Evolutionary conservation across 1,284 basidiomycete species (phyloP), one percentile per base, ranked within the genome.

Genomic region (Bondarzewia mesenterica): DNA sequence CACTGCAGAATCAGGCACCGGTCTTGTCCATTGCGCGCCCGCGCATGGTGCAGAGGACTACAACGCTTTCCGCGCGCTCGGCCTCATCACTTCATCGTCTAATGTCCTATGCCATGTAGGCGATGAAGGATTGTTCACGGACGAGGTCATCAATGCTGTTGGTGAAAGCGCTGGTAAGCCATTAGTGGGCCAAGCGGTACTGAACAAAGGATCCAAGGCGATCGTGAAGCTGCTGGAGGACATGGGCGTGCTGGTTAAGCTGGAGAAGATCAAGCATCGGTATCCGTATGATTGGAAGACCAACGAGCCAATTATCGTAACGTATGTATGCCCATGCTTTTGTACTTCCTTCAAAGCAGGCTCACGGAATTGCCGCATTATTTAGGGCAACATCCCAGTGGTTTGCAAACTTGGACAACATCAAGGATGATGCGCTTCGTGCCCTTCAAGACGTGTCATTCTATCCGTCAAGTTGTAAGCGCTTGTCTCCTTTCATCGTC

Each of bases 271-370:
- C 57, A 81, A 80, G 55, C 96, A 99, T 68, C 81, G 85, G 44
- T 99, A 97, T 63, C 94, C 96, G 0, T 94, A 93, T 62, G 95
- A 99, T 62, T 99, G 95, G 95, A 89, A 92, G 63, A 95, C 95
- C 1, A 85, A 94, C 58, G 73, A 90, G 60, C 95, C 95, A 0
- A 83, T 98, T 57, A 93, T 99, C 53, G 79, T 92, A 45, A 85
- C 85, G 89, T 91, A 60, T 53, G 79, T 68, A 5, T 25, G 18
- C n/a, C n/a, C n/a, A n/a, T n/a, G n/a, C n/a, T n/a, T n/a, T n/a
- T n/a, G n/a, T n/a, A n/a, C n/a, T 42, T 47, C 25, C 20, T 21
- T 29, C 35, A 35, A 12, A 51, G 36, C 27, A 23, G 26, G 6
- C 21, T 10, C 29, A 32, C 12, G 29, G n/a, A 32, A 32, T 32